Conservation (phyloP, 345 rosid genomes). For the Laguncularia racemosa region DNA sequence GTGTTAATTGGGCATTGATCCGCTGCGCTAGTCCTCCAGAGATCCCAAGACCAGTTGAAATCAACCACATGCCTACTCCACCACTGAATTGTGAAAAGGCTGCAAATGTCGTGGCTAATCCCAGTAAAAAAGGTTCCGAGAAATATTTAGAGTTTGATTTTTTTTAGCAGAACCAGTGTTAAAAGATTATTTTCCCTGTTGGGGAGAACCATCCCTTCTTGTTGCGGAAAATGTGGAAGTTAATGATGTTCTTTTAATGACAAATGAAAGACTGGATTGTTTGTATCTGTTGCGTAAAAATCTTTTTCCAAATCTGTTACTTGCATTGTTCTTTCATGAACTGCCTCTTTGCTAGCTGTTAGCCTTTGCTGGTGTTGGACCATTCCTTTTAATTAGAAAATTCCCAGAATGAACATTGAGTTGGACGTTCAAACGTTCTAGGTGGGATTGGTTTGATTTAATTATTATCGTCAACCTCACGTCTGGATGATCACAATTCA, state of each 20-base stretch:
- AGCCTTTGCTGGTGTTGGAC: too few species aligned
- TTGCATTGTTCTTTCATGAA: slow-evolving; percentile 2
- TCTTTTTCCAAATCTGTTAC: too few species aligned
- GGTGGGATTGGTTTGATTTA: not conserved
- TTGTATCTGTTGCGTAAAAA: not conserved
- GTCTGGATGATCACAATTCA: too few species aligned
- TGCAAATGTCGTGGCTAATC: slow-evolving; percentile 20
- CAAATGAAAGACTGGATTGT: slow-evolving; percentile 1
- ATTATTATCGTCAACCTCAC: not conserved
- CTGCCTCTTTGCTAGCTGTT: not conserved
- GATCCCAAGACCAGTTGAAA: slow-evolving; percentile 69
- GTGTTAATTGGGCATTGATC: slow-evolving; percentile 91
- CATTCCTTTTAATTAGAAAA: too few species aligned
- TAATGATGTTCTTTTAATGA: slow-evolving; percentile 4
- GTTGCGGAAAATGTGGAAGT: not conserved
- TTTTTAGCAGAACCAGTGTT: slow-evolving; percentile 41
- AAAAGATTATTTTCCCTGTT: not conserved
- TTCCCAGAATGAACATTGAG: too few species aligned
- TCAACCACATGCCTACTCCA: slow-evolving; percentile 41
- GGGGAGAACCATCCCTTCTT: too few species aligned
- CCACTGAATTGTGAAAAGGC: slow-evolving; percentile 47
- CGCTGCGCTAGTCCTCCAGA: slow-evolving; percentile 94
- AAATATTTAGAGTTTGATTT: slow-evolving; percentile 89
- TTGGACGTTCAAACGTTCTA: too few species aligned
- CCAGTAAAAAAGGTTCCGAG: slow-evolving; percentile 53